Percentiles rank a stretch among this genome's conserved stretches.
Conservation (phyloP, 441 rosid genomes). For the Pelargonium fulgidum region DNA sequence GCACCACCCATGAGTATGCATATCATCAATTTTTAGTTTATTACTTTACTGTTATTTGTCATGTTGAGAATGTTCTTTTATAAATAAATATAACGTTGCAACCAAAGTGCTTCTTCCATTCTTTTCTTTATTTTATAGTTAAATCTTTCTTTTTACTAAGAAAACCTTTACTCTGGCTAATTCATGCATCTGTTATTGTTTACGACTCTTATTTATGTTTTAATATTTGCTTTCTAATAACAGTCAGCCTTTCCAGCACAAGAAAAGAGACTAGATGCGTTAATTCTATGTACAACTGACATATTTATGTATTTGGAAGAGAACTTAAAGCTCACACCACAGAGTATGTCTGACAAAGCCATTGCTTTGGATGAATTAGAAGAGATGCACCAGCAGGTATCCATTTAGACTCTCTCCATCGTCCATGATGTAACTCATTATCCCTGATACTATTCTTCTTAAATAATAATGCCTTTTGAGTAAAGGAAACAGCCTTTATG, state of each 20-base stretch:
- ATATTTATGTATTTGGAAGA: constrained; percentile 81
- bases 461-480: too few relatives aligned
- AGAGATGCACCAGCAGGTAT: constrained; percentile 93
- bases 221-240: constrained; percentile 19
- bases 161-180: neutral
- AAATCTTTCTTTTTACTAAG: neutral
- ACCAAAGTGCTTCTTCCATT: neutral
- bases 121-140: neutral
- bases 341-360: constrained; percentile 74
- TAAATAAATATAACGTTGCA: neutral
- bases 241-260: constrained; percentile 94
- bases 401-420: constrained; percentile 6
- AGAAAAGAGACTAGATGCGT: constrained; percentile 88
- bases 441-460: neutral
- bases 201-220: neutral
- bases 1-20: too few relatives aligned
- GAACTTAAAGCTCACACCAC: constrained; percentile 80
- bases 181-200: neutral
- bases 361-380: constrained; percentile 75
- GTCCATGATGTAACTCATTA: constrained; percentile 4
- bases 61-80: neutral
- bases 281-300: constrained; percentile 65
- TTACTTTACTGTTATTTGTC: neutral
- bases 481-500: too few relatives aligned
- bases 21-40: neutral